Percentiles rank a stretch among this genome's conserved stretches.
These are phyloP conservation scores for Aspergillus tanneri DNA, from an alignment of 2,329 filamentous ascomycete genomes.

Conservation along the genomic window DNA sequence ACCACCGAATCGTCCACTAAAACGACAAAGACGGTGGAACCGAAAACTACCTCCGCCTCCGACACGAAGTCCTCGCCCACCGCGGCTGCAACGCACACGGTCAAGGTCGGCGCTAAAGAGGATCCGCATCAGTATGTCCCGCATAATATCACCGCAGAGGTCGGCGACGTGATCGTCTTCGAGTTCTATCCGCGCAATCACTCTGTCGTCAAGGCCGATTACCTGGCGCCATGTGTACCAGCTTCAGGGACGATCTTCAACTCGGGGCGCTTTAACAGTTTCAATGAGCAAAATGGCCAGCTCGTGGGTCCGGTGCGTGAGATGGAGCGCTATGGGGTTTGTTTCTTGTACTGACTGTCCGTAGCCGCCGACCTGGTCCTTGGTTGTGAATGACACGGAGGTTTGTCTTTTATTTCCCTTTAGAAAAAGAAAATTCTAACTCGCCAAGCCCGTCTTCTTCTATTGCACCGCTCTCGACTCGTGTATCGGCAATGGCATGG, in stretches of 20 bases:
- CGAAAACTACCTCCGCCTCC: conserved; percentile 3
- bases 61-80: conserved; percentile 16
- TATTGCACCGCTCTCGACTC: conserved; percentile 68
- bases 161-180: conserved; percentile 49
- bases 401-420: conserved; percentile 21
- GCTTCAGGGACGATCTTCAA: conserved; percentile 36
- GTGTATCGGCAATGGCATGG: conserved; percentile 66
- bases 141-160: conserved; percentile 27
- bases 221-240: conserved; percentile 61
- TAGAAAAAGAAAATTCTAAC: background rate
- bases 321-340: background rate
- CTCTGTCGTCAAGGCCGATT: conserved; percentile 63
- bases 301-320: conserved; percentile 29
- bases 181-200: conserved; percentile 64
- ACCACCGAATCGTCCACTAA: background rate
- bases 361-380: conserved; percentile 39
- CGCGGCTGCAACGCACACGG: conserved; percentile 29
- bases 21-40: background rate
- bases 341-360: background rate
- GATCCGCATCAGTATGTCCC: conserved; percentile 36
- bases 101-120: conserved; percentile 35
- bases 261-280: conserved; percentile 45
- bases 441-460: conserved; percentile 58
- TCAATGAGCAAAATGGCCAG: conserved; percentile 48
- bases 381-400: conserved; percentile 59